A percentile compares a stretch with the other conserved stretches of the same genome.
These are phyloP conservation scores for Karstenula rhodostoma DNA, from an alignment of 2,329 filamentous ascomycete genomes.

Conservation along the genomic window DNA sequence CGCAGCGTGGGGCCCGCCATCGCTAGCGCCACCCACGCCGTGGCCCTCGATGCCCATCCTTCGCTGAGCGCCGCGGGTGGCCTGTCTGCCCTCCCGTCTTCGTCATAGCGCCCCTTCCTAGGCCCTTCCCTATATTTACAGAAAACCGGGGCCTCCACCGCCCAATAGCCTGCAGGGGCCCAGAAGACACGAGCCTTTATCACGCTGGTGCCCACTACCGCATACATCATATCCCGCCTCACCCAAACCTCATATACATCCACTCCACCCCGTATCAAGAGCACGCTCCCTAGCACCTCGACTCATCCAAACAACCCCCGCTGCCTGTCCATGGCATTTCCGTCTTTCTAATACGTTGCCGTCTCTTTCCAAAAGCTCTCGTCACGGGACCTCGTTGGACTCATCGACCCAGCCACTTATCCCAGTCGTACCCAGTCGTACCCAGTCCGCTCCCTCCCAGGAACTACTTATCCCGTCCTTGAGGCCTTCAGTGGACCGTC, in stretches of 20 bases:
- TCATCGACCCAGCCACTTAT: constrained; percentile 16
- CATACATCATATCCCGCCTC: constrained; percentile 50
- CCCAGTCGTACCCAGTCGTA: too few species aligned
- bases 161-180: constrained; percentile 39
- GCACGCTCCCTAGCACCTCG: constrained; percentile 34
- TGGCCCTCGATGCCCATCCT: constrained; percentile 9
- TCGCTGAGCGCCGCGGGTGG: constrained; percentile 35
- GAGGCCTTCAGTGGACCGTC: constrained; percentile 53
- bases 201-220: constrained; percentile 43
- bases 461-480: constrained; percentile 42
- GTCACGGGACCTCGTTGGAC: constrained; percentile 18
- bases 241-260: constrained; percentile 29
- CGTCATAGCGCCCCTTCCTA: constrained; percentile 47
- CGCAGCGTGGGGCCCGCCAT: constrained; percentile 27
- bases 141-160: constrained; percentile 36
- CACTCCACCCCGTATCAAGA: constrained; percentile 24
- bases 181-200: constrained; percentile 31
- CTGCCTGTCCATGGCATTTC: constrained; percentile 20
- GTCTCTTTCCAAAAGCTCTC: constrained; percentile 18
- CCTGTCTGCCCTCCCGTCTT: constrained; percentile 45
- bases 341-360: constrained; percentile 29
- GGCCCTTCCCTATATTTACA: constrained; percentile 50
- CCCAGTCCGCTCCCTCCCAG: constrained; percentile 17
- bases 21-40: constrained; percentile 27
- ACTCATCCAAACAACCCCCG: constrained; percentile 15